Conservation (phyloP, 2,329 filamentous ascomycete species). For the Albophoma yamanashiensis region DNA sequence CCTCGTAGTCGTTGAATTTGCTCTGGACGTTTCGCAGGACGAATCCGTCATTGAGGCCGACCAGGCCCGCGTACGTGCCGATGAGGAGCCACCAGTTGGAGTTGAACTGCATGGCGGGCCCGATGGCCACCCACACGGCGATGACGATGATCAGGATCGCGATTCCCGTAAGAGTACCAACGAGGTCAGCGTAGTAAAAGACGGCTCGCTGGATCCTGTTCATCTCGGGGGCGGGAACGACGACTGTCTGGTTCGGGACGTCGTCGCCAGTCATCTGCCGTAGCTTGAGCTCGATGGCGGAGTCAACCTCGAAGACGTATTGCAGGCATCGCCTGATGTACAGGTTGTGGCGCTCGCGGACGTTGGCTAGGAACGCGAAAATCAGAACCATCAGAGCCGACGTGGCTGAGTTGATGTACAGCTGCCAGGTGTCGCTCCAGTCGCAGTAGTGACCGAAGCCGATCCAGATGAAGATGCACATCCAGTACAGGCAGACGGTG, state of each 20-base stretch:
- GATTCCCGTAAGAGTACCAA: conserved; percentile 29
- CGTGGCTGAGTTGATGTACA: conserved; percentile 32
- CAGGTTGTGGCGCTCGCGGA: conserved; percentile 23
- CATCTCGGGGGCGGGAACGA: conserved; percentile 19
- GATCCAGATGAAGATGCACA: conserved; percentile 22
- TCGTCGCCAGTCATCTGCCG: conserved; percentile 21
- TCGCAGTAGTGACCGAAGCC: conserved; percentile 16
- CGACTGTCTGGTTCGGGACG: conserved; percentile 19
- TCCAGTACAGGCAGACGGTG: conserved; percentile 21
- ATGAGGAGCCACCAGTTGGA: conserved; percentile 36
- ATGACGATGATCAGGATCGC: conserved; percentile 23
- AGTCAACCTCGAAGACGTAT: conserved; percentile 22
- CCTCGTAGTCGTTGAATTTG: conserved; percentile 10
- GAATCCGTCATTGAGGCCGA: conserved; percentile 33
- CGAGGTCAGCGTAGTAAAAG: conserved; percentile 29
- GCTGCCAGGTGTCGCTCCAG: conserved; percentile 25
- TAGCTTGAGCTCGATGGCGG: conserved; percentile 20
- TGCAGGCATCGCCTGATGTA: conserved; percentile 19
- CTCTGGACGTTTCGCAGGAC: conserved; percentile 31
- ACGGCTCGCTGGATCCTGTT: conserved; percentile 23
- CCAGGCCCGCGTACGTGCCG: conserved; percentile 34
- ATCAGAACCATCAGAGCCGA: conserved; percentile 26
- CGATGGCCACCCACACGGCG: conserved; percentile 25
- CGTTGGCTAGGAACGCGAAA: conserved; percentile 28
- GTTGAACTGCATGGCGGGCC: conserved; percentile 25